These are phyloP conservation scores for Saccharomycopsis schoenii DNA, from an alignment of 805 yeast genomes.

Conservation along the genomic window DNA sequence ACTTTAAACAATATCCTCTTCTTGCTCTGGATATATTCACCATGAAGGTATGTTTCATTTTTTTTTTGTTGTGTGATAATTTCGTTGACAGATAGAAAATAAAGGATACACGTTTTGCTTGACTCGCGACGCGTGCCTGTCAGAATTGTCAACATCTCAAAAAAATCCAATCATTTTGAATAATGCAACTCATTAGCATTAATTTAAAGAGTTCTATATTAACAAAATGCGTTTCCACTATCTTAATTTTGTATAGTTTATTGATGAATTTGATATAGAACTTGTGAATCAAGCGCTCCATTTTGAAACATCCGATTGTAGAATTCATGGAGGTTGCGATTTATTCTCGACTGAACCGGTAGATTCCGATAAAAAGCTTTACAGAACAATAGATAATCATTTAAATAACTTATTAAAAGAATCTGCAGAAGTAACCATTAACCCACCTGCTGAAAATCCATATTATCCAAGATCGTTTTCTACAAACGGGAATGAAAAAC, in stretches of 20 bases:
- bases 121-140: neutral
- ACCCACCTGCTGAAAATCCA: slow-evolving; percentile 15
- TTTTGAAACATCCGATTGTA: slow-evolving; percentile 67
- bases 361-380: slow-evolving; percentile 79
- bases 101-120: neutral
- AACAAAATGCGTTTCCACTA: no score
- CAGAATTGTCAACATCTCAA: no score
- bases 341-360: slow-evolving; percentile 91
- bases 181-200: no score
- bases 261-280: slow-evolving; percentile 90
- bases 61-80: neutral
- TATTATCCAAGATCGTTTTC: slow-evolving; percentile 16
- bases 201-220: no score
- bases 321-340: slow-evolving; percentile 83
- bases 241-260: slow-evolving; percentile 40
- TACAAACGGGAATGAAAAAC: neutral
- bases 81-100: neutral
- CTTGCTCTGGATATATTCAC: no score
- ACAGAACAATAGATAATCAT: slow-evolving; percentile 78
- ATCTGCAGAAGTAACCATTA: slow-evolving; percentile 1
- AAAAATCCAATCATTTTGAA: no score
- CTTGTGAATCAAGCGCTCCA: slow-evolving; percentile 77
- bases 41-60: neutral
- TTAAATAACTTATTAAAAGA: slow-evolving; percentile 9
- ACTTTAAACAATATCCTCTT: neutral